Evolutionary conservation across 2,329 filamentous ascomycete species (phyloP).

Genomic region (Sarocladium brachiariae): DNA sequence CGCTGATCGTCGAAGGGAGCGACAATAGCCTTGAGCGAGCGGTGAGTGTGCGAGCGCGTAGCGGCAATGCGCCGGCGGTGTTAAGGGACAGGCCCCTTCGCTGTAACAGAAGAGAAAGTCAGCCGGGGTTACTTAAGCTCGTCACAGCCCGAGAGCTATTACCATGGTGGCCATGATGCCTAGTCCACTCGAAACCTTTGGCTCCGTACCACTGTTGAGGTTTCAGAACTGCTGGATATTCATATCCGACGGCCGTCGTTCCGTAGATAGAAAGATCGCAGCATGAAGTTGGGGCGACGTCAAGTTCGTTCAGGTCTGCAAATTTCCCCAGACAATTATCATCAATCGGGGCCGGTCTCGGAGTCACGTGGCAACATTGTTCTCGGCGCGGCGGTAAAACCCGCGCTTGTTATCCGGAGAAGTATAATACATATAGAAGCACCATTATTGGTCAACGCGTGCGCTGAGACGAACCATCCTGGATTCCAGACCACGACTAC

Average conservation of each 20-base stretch:
- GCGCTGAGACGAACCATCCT: too few species aligned
- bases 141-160: neutral
- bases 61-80: neutral
- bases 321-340: constrained; percentile 1
- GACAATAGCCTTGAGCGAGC: constrained; percentile 1
- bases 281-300: neutral
- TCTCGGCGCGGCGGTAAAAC: too few species aligned
- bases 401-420: too few species aligned
- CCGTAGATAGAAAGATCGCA: neutral
- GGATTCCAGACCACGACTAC: too few species aligned
- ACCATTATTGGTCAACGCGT: too few species aligned
- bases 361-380: neutral
- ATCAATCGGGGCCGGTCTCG: neutral
- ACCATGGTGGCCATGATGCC: constrained; percentile 1
- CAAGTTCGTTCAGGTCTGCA: neutral
- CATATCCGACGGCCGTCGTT: neutral
- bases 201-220: neutral
- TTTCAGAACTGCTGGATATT: neutral
- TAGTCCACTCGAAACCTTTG: neutral
- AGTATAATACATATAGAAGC: too few species aligned
- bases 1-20: neutral
- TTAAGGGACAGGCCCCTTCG: neutral
- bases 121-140: neutral
- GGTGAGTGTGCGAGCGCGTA: neutral
- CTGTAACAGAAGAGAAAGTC: neutral